Base-by-base conservation (phyloP, 495 filamentous ascomycete species). In the Xylaria flabelliformis region DNA sequence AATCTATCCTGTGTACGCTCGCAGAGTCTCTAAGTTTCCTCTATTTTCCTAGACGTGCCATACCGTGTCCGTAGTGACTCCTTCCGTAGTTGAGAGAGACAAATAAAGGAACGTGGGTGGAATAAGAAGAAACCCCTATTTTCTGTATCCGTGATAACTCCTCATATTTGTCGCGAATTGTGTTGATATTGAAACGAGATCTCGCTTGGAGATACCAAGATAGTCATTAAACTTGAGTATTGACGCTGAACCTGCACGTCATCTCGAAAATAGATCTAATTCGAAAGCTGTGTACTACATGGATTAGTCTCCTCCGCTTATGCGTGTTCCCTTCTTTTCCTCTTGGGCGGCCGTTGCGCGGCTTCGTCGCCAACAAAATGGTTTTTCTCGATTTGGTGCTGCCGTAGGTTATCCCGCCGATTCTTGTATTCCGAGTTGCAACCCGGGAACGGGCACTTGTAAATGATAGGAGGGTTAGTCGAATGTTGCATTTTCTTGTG, bases 371-470 rank as follows among this genome's bases (percentile, higher is more conserved):
- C 71, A 3, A 83, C 79, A 64, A 81, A 86, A 51, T 86, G 85
- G 6, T 79, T 81, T 77, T 86, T 86, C 62, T 86, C 83, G 46
- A 85, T 83, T 74, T 83, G 82, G 69, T 86, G 85, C 74, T 86
- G 85, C 56, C 81, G 76, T 71, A 86, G 71, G 64, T 86, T 86
- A 53, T 86, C 85, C 64, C 80, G 79, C 19, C 85, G 82, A 74
- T 86, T 86, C 75, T 82, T 85, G 65, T 86, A 86, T 67, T 83
- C 80, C 61, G 83, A 85, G 48, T 75, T 79, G 70, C 85, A 86
- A 0, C 85, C 85, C 0, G 84, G 84, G 24, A 67, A 86, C 0
- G 82, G 80, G 64, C 85, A 86, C 72, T 81, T 81, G 77, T 81
- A 86, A 56, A 86, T 85, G 56, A 76, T 73, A 13, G 83, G 83